Percentiles rank a stretch among this genome's conserved stretches.
phyloP scores from a whole-genome alignment of 1,139 yeast species.

The Lodderomyces beijingensis region DNA sequence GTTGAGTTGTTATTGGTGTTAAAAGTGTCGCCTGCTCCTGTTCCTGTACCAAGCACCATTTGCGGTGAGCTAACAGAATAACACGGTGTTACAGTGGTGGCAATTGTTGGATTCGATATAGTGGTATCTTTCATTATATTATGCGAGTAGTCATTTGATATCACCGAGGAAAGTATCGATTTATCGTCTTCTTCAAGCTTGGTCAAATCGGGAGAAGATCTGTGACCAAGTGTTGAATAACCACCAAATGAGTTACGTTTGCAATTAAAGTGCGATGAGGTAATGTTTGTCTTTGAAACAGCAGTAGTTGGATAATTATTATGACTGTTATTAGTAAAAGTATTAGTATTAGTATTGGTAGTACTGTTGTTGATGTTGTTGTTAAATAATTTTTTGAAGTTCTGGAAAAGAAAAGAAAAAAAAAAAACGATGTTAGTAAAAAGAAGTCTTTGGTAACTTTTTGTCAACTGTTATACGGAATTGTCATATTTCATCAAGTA shows the following conservation, averaged over 20 bases:
- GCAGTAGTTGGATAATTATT: slow-evolving; percentile 8
- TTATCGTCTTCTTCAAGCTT: not conserved
- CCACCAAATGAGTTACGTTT: slow-evolving; percentile 2
- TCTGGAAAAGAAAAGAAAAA: slow-evolving; percentile 4
- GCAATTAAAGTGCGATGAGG: slow-evolving; percentile 7
- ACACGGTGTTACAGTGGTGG: slow-evolving; percentile 5
- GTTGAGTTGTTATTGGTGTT: slow-evolving; percentile 1
- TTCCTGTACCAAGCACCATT: no score
- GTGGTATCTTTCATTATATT: not conserved
- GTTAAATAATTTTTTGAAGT: slow-evolving; percentile 9
- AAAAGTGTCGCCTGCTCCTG: not conserved
- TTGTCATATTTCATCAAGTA: no score
- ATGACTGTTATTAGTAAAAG: no score
- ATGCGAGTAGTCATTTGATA: slow-evolving; percentile 5
- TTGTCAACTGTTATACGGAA: no score
- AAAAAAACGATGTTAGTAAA: not conserved
- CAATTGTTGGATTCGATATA: slow-evolving; percentile 1
- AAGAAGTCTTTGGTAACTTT: no score
- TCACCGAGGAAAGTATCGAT: slow-evolving; percentile 3
- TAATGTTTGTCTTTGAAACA: slow-evolving; percentile 10
- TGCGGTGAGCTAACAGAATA: no score
- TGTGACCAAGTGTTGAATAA: slow-evolving; percentile 7
- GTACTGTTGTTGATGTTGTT: slow-evolving; percentile 2
- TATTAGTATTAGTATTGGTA: slow-evolving; percentile 4
- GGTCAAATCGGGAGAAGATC: not conserved